Conservation (phyloP, 208 protist species). For the Crithidia thermophila region DNA sequence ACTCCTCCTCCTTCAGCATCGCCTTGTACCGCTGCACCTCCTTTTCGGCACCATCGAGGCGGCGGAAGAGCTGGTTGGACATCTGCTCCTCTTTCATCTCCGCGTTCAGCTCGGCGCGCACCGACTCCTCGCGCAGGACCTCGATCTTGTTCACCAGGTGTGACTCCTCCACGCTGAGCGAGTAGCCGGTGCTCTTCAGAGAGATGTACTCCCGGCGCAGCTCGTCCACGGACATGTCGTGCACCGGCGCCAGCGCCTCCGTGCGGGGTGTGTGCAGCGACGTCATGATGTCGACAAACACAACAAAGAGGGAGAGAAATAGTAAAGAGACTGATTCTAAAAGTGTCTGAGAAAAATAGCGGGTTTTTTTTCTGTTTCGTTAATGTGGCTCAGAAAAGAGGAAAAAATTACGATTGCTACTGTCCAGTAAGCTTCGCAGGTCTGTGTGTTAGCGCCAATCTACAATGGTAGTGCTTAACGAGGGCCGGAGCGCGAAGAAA, state of each 20-base stretch:
- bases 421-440: no score
- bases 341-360: background rate
- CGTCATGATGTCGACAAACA: slow-evolving; percentile 7
- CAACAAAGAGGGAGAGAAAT: background rate
- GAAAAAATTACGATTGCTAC: no score
- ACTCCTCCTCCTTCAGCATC: slow-evolving; percentile 62
- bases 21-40: slow-evolving; percentile 52
- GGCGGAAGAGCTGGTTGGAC: slow-evolving; percentile 78
- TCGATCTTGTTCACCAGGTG: slow-evolving; percentile 53
- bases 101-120: slow-evolving; percentile 62
- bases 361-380: no score
- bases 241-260: slow-evolving; percentile 19
- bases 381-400: background rate
- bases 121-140: slow-evolving; percentile 68
- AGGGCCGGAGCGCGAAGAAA: no score
- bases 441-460: no score
- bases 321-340: background rate
- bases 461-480: no score
- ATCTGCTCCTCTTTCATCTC: slow-evolving; percentile 84
- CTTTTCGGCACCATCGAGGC: slow-evolving; percentile 59
- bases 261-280: slow-evolving; percentile 22
- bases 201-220: slow-evolving; percentile 63
- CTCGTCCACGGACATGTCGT: slow-evolving; percentile 65
- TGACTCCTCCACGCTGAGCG: slow-evolving; percentile 43
- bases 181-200: slow-evolving; percentile 40